Percentiles rank a stretch among this genome's conserved stretches.
Conservation (phyloP, 257 asterid genomes). For the Solanum gracilifrons region DNA sequence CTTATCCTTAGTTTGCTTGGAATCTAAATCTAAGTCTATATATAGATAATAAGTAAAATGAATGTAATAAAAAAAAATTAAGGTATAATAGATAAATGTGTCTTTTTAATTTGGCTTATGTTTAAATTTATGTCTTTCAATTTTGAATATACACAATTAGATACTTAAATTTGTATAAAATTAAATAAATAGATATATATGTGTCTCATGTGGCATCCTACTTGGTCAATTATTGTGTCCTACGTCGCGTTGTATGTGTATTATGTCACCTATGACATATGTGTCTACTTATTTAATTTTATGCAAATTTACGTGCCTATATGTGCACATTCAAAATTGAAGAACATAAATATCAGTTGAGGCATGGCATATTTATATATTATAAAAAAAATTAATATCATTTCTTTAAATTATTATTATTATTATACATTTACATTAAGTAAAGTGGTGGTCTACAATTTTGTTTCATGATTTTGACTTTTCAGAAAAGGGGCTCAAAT, state of each 20-base stretch:
- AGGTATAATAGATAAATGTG: no score
- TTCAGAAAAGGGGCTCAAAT: background rate
- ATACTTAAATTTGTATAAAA: no score
- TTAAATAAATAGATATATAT: no score
- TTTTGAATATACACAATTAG: background rate
- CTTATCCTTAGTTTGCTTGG: background rate
- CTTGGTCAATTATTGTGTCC: background rate
- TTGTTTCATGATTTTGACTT: background rate
- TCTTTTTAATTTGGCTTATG: no score
- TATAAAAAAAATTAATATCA: background rate
- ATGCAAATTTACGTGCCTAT: no score
- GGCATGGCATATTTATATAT: no score
- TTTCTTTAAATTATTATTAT: background rate
- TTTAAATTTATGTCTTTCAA: accelerated
- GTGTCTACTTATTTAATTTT: background rate
- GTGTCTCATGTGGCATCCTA: background rate
- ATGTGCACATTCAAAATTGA: no score
- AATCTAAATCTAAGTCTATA: no score
- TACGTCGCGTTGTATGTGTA: background rate
- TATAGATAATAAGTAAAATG: background rate
- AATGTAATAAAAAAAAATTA: background rate
- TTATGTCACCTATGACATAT: background rate
- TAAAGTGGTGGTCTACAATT: background rate
- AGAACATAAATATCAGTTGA: no score
- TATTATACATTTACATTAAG: background rate